A percentile compares a stretch with the other conserved stretches of the same genome.
phyloP scores from a whole-genome alignment of 2,329 filamentous ascomycete genomes.

The Triangularia setosa region DNA sequence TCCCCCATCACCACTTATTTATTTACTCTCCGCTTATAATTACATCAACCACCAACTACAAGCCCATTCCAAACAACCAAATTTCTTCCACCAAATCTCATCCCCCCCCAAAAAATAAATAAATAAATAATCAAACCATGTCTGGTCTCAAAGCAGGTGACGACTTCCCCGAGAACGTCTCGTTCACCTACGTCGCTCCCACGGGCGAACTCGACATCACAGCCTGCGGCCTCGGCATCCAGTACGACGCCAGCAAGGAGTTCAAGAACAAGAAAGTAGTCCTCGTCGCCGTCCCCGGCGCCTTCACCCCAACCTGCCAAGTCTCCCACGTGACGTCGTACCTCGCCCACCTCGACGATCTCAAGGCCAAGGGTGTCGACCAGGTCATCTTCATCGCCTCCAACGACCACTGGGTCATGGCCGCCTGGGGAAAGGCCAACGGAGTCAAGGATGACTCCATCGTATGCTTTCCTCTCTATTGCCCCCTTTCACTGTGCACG shows the following conservation, averaged over 20 bases:
- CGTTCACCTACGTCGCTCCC: constrained; percentile 82
- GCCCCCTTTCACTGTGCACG: neutral
- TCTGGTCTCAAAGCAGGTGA: constrained; percentile 73
- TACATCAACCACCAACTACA: neutral
- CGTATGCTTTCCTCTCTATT: constrained; percentile 35
- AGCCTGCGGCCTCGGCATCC: constrained; percentile 71
- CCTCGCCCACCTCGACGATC: constrained; percentile 64
- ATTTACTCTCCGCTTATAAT: neutral
- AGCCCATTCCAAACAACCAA: neutral
- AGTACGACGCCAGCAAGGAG: constrained; percentile 74
- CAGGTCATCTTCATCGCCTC: constrained; percentile 74
- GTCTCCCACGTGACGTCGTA: constrained; percentile 77
- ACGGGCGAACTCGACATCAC: constrained; percentile 66
- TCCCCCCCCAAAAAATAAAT: no score
- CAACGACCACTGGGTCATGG: constrained; percentile 87
- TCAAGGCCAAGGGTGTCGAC: constrained; percentile 80
- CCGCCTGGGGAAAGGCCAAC: constrained; percentile 87
- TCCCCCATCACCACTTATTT: neutral
- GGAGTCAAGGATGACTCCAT: constrained; percentile 64
- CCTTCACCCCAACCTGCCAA: constrained; percentile 85
- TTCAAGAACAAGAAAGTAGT: constrained; percentile 55
- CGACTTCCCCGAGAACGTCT: constrained; percentile 73
- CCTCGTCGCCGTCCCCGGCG: constrained; percentile 58
- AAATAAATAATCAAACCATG: no score
- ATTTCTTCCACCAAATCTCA: neutral